phyloP scores from a whole-genome alignment of 306 rosid genomes.

The Inga laurina region DNA sequence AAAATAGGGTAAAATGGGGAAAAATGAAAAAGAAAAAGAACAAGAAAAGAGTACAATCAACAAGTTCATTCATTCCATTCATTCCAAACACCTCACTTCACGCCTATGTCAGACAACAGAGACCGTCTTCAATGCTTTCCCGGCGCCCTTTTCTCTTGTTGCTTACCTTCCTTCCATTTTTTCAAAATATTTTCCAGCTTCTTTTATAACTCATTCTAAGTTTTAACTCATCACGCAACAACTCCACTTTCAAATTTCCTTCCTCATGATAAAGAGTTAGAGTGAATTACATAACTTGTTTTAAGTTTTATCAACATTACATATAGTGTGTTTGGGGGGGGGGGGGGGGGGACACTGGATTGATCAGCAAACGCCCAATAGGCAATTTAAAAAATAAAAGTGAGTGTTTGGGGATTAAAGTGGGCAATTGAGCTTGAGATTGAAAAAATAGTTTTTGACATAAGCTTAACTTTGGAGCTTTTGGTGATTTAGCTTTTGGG shows the following conservation, averaged over 20 bases:
- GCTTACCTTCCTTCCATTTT: neutral
- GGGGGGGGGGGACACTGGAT: no score
- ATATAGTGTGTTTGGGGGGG: no score
- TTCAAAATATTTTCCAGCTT: no score
- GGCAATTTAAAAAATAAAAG: no score
- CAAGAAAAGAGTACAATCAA: neutral
- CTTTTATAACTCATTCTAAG: neutral
- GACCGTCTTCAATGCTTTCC: neutral
- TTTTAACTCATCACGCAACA: neutral
- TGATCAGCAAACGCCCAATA: no score
- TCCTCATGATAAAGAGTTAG: neutral
- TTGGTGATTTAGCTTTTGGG: no score
- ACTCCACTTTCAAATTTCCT: neutral
- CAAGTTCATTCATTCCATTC: slow-evolving; percentile 1
- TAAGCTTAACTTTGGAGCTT: no score
- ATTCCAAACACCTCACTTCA: neutral
- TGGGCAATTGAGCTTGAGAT: no score
- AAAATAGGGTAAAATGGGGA: no score
- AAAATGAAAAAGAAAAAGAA: neutral
- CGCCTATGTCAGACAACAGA: slow-evolving; percentile 6
- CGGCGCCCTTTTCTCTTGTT: neutral
- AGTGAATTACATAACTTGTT: neutral
- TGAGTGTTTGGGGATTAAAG: no score
- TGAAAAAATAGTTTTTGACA: no score
- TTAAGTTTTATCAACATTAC: no score